Conservation (phyloP, 495 filamentous ascomycete genomes). For the Paragyromitra xinjiangensis region DNA sequence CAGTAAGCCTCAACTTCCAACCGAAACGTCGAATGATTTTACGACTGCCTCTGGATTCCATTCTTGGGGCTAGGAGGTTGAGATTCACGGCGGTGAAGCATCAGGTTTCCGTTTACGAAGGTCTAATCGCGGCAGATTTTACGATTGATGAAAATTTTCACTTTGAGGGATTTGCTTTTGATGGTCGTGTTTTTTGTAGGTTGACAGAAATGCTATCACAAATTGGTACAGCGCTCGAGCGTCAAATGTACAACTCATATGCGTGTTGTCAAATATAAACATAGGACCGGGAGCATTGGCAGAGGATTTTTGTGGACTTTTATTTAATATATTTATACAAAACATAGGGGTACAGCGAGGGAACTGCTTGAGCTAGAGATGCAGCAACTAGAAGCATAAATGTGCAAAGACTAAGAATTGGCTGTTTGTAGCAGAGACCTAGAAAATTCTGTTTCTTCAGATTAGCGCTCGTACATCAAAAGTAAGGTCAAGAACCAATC, state of each 20-base stretch:
- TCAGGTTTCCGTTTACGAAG: not conserved
- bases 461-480: conserved; percentile 13
- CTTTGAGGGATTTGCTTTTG: conserved; percentile 21
- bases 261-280: not conserved
- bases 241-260: not conserved
- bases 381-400: not conserved
- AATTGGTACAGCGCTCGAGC: not conserved
- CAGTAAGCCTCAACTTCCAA: too few relatives aligned
- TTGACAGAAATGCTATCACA: not conserved
- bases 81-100: not conserved
- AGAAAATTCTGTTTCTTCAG: conserved; percentile 20
- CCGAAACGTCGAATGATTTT: too few relatives aligned
- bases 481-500: not conserved
- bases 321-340: conserved; percentile 24
- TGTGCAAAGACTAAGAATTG: not conserved
- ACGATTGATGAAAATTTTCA: not conserved
- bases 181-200: not conserved
- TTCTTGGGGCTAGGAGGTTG: too few relatives aligned
- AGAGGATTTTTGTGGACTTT: not conserved
- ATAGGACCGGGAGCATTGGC: not conserved
- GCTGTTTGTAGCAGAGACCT: not conserved
- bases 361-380: not conserved
- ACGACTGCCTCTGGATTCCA: too few relatives aligned
- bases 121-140: not conserved
- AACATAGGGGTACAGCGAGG: conserved; percentile 5